Percentiles rank a stretch among this genome's conserved stretches.
phyloP scores from a whole-genome alignment of 2,329 filamentous ascomycete genomes.

The Colletotrichum sp. region DNA sequence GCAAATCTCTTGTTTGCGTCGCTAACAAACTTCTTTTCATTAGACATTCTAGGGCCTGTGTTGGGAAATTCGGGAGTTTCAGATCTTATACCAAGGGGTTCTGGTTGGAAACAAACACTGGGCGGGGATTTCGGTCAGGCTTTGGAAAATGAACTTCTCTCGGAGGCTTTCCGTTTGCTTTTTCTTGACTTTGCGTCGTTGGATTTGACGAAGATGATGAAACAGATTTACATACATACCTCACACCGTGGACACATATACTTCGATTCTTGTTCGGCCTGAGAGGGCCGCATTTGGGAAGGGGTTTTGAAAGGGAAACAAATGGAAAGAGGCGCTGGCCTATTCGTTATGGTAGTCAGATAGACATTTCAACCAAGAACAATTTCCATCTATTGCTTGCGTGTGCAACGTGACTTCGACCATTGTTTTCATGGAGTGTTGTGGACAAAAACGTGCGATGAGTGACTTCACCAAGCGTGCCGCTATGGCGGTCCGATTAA shows the following conservation, averaged over 20 bases:
- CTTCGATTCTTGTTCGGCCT: slow-evolving; percentile 8
- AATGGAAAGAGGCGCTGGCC: not conserved
- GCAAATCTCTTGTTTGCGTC: not conserved
- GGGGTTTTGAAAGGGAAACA: not conserved
- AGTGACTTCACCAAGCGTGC: not conserved
- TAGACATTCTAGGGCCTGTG: slow-evolving; percentile 20
- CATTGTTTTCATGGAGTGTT: not conserved
- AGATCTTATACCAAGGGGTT: slow-evolving; percentile 6
- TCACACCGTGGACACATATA: not conserved
- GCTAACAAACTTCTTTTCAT: slow-evolving; percentile 20
- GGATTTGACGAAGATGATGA: slow-evolving; percentile 18
- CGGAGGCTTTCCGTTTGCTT: not conserved
- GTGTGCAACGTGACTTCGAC: rapidly evolving
- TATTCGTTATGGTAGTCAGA: not conserved
- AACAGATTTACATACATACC: slow-evolving; percentile 6
- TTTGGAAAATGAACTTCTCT: not conserved
- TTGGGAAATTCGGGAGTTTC: not conserved
- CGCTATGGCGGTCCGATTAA: not conserved
- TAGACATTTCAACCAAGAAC: slow-evolving; percentile 1
- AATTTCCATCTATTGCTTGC: not conserved
- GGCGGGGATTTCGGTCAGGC: not conserved
- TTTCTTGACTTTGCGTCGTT: not conserved
- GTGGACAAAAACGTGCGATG: not conserved
- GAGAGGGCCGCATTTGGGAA: slow-evolving; percentile 9
- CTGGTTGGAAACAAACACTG: not conserved